phyloP scores from a whole-genome alignment of 441 rosid genomes.

The Croton laevigatus region DNA sequence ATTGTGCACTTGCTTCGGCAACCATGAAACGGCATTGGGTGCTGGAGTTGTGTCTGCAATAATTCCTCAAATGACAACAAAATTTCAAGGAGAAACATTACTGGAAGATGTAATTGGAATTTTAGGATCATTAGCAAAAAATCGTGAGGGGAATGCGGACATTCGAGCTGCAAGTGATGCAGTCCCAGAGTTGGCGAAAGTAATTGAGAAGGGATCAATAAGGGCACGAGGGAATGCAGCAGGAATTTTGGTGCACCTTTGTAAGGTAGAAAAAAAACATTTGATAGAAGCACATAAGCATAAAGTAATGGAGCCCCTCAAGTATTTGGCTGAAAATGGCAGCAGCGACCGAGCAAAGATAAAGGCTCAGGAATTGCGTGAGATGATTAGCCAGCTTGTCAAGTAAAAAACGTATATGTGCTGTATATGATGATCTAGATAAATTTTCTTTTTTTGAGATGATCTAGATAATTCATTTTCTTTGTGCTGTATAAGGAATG shows the following conservation, averaged over 20 bases:
- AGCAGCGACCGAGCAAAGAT: conserved; percentile 90
- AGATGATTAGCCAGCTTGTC: conserved; percentile 56
- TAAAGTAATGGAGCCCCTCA: conserved; percentile 61
- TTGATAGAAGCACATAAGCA: conserved; percentile 67
- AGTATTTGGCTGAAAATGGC: conserved; percentile 76
- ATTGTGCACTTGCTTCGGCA: conserved; percentile 91
- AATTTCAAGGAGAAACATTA: conserved; percentile 78
- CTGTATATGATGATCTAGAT: no score
- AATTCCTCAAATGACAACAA: conserved; percentile 67
- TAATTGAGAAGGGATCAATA: conserved; percentile 76
- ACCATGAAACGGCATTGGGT: conserved; percentile 89
- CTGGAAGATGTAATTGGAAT: conserved; percentile 93
- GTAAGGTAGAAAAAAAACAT: conserved; percentile 65
- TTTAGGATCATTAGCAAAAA: conserved; percentile 81
- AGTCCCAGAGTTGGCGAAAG: conserved; percentile 72
- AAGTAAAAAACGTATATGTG: no score
- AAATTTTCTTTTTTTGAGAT: no score
- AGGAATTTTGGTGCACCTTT: conserved; percentile 87
- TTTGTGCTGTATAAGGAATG: no score
- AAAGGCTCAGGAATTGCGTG: conserved; percentile 83
- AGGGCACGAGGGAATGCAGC: conserved; percentile 94
- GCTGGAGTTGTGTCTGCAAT: conserved; percentile 86
- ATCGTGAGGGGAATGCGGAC: conserved; percentile 75
- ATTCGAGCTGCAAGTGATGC: conserved; percentile 89
- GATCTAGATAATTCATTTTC: no score